Evolutionary conservation across 2,329 filamentous ascomycete species (phyloP).

Genomic region (Penicillium sclerotigenum): DNA sequence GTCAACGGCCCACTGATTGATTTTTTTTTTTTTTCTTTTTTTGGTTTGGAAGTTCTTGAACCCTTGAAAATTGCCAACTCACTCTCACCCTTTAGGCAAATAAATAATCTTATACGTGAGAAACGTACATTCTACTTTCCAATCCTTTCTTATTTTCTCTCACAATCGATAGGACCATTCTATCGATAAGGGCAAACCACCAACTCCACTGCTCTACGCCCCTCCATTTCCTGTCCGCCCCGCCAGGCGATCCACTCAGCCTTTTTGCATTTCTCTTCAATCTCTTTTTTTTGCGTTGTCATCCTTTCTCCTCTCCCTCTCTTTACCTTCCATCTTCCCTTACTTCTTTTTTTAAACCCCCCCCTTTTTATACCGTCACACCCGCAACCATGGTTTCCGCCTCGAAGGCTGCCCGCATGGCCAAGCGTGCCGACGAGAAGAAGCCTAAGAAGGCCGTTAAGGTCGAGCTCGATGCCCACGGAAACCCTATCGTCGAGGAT

Average conservation of each 20-base stretch:
- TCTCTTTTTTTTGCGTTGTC: slow-evolving; percentile 21
- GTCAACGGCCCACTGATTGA: slow-evolving; percentile 4
- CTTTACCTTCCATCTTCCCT: slow-evolving; percentile 11
- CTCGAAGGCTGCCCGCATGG: slow-evolving; percentile 65
- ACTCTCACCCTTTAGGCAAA: not conserved
- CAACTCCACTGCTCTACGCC: slow-evolving; percentile 24
- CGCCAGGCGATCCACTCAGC: slow-evolving; percentile 33
- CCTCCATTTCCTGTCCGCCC: slow-evolving; percentile 29
- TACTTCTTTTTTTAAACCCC: slow-evolving; percentile 8
- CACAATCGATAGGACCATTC: slow-evolving; percentile 18
- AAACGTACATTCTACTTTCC: not conserved
- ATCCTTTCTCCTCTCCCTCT: slow-evolving; percentile 10
- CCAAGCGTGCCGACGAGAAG: slow-evolving; percentile 62
- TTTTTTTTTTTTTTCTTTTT: slow-evolving; percentile 14
- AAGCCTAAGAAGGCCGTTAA: slow-evolving; percentile 58
- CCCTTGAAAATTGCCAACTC: not conserved
- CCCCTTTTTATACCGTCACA: slow-evolving; percentile 14
- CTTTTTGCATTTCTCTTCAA: slow-evolving; percentile 35
- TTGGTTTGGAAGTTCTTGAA: not conserved
- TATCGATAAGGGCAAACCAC: slow-evolving; percentile 44
- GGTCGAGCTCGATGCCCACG: slow-evolving; percentile 67
- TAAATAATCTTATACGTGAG: not conserved
- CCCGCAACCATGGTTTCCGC: slow-evolving; percentile 60
- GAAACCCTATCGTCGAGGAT: slow-evolving; percentile 50
- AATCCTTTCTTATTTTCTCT: not conserved